Percentiles rank a stretch among this genome's conserved stretches.
Evolutionary conservation across 768 basidiomycete species (phyloP).

Genomic region (Lactifluus piperatus): DNA sequence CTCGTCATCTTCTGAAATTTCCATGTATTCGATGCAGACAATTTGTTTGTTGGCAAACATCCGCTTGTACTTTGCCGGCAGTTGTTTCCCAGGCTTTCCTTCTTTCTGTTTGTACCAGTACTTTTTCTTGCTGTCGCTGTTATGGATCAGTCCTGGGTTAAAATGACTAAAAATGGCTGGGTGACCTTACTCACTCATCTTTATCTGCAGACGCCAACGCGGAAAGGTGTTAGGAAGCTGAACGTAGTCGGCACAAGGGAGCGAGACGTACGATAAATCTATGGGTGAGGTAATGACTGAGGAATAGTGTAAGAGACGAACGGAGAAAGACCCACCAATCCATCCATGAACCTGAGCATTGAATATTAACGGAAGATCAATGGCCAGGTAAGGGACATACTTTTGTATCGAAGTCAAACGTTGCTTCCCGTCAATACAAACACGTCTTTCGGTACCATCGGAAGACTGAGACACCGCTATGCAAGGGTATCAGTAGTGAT

Average conservation of each 20-base stretch:
- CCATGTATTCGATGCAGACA: constrained; percentile 41
- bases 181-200: constrained; percentile 29
- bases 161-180: no score
- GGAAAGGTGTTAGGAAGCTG: not conserved
- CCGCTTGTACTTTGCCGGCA: constrained; percentile 28
- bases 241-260: not conserved
- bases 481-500: not conserved
- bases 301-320: no score
- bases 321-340: constrained; percentile 36
- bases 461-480: constrained; percentile 33
- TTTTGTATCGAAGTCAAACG: constrained; percentile 55
- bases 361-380: not conserved
- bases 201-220: constrained; percentile 26
- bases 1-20: constrained; percentile 24
- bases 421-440: constrained; percentile 70
- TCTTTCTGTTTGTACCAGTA: constrained; percentile 30
- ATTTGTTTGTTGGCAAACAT: constrained; percentile 39
- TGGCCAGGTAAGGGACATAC: constrained; percentile 27
- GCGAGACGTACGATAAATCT: constrained; percentile 11
- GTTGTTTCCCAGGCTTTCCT: constrained; percentile 23
- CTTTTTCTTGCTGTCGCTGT: constrained; percentile 22
- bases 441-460: constrained; percentile 37
- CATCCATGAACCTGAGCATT: constrained; percentile 42
- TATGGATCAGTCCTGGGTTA: not conserved
- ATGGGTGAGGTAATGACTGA: not conserved